Percentiles rank a stretch among this genome's conserved stretches.
Conservation (phyloP, 148 eudicot species). For the Heliamphora exappendiculata region DNA sequence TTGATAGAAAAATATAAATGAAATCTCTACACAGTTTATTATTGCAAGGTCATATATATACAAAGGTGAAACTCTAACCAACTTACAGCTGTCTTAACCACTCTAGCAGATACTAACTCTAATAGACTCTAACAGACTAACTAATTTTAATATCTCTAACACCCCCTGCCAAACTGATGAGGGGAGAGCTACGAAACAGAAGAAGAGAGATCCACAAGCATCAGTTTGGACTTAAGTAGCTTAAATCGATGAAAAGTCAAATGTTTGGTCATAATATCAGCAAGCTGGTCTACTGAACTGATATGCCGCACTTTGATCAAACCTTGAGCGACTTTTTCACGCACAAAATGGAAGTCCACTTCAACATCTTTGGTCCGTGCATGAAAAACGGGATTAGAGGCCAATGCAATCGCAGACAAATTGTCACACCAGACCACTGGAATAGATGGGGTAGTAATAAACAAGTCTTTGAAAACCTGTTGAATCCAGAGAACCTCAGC, state of each 20-base stretch:
- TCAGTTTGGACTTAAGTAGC: neutral
- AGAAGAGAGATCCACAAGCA: neutral
- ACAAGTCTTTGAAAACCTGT: neutral
- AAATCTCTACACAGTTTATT: too few relatives aligned
- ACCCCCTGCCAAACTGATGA: too few relatives aligned
- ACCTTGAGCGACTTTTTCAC: neutral
- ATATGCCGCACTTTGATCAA: neutral
- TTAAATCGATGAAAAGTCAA: neutral
- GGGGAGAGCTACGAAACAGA: too few relatives aligned
- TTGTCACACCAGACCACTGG: neutral
- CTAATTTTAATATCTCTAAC: too few relatives aligned
- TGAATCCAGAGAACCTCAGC: neutral
- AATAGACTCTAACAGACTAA: too few relatives aligned
- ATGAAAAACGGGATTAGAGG: neutral
- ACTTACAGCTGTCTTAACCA: too few relatives aligned
- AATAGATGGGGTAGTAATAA: neutral
- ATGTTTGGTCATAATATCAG: neutral
- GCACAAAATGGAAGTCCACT: neutral
- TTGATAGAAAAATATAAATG: too few relatives aligned
- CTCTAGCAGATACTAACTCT: too few relatives aligned
- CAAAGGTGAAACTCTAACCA: too few relatives aligned
- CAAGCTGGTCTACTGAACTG: neutral
- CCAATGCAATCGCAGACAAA: neutral
- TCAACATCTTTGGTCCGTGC: neutral
- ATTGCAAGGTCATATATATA: too few relatives aligned